Evolutionary conservation across 1,284 basidiomycete species (phyloP).

Genomic region (Waitea zeae): DNA sequence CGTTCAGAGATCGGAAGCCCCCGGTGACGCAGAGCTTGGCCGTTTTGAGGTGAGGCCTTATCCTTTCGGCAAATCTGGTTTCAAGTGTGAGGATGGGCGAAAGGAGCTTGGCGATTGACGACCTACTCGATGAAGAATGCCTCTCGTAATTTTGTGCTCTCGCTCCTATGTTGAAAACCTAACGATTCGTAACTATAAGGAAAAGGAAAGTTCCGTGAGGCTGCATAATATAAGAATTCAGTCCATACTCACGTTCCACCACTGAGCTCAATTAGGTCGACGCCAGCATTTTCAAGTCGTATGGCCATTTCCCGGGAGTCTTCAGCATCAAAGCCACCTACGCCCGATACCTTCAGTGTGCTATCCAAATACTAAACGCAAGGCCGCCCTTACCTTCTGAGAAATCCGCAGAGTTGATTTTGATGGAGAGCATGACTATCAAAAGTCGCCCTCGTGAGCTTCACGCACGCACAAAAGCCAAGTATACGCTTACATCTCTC

Average conservation of each 20-base stretch:
- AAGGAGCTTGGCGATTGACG: neutral
- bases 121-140: neutral
- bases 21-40: slow-evolving; percentile 26
- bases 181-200: slow-evolving; percentile 15
- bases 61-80: slow-evolving; percentile 21
- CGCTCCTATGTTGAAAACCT: slow-evolving; percentile 15
- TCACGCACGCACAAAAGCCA: slow-evolving; percentile 11
- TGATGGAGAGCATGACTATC: slow-evolving; percentile 23
- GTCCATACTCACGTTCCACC: slow-evolving; percentile 17
- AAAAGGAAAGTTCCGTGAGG: no score
- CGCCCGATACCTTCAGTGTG: neutral
- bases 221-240: no score
- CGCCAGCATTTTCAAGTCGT: slow-evolving; percentile 21
- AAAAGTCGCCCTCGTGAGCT: slow-evolving; percentile 7
- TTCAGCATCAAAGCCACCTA: slow-evolving; percentile 14
- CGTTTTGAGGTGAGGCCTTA: slow-evolving; percentile 16
- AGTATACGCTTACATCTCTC: neutral
- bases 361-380: neutral
- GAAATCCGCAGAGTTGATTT: slow-evolving; percentile 23
- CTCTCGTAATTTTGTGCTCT: slow-evolving; percentile 18
- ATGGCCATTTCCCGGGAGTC: slow-evolving; percentile 24
- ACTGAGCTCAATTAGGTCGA: slow-evolving; percentile 32
- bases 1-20: slow-evolving; percentile 20
- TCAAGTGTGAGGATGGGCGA: slow-evolving; percentile 9
- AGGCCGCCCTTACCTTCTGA: no score